Conservation (phyloP, 2,329 filamentous ascomycete genomes). For the Microdochium paspali region DNA sequence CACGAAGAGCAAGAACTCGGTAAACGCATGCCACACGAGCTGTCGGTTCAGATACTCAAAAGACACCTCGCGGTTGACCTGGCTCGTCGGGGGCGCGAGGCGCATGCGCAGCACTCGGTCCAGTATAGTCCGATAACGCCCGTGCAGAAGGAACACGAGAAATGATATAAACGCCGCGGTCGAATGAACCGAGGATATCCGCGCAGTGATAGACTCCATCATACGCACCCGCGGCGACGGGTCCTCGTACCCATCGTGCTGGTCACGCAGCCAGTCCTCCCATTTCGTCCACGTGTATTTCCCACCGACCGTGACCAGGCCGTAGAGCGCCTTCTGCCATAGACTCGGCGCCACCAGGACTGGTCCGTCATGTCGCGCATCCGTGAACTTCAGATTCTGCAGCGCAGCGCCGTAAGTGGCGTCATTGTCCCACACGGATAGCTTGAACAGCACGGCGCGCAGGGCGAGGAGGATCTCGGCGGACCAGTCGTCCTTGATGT, state of each 20-base stretch:
- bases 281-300: conserved; percentile 87
- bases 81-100: conserved; percentile 73
- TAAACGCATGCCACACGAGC: conserved; percentile 99
- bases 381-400: conserved; percentile 84
- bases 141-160: conserved; percentile 82
- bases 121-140: conserved; percentile 81
- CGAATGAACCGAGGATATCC: conserved; percentile 66
- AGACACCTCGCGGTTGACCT: conserved; percentile 83
- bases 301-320: conserved; percentile 76
- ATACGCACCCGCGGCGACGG: conserved; percentile 38
- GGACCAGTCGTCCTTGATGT: conserved; percentile 78
- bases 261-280: conserved; percentile 75
- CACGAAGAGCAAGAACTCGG: conserved; percentile 94
- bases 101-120: conserved; percentile 79
- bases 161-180: conserved; percentile 78
- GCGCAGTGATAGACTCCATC: conserved; percentile 61
- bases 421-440: conserved; percentile 94
- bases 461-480: conserved; percentile 75
- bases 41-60: conserved; percentile 98
- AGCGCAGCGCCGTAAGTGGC: conserved; percentile 89
- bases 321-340: conserved; percentile 79
- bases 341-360: conserved; percentile 62
- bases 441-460: conserved; percentile 78
- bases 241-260: conserved; percentile 66
- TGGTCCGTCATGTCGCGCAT: conserved; percentile 59